Evolutionary conservation across 73 alveolate genomes (phyloP).

Genomic region (Stentor coeruleus): DNA sequence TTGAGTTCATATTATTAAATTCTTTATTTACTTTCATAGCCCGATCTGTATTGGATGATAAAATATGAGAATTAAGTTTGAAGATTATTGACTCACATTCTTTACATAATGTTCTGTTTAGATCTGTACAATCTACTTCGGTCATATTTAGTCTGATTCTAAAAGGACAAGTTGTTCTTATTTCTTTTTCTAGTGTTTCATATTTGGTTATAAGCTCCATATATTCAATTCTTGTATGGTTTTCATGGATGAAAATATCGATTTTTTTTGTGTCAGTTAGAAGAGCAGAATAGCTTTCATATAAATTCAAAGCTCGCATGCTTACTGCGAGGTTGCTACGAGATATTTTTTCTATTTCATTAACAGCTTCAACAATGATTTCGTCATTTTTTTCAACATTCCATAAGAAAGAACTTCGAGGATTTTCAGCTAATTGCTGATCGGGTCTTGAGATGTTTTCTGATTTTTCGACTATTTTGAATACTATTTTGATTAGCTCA

Average conservation of each 20-base stretch:
- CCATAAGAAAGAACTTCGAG: slow-evolving; percentile 74
- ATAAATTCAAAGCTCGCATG: slow-evolving; percentile 55
- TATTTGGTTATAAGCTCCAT: slow-evolving; percentile 51
- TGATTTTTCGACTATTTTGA: slow-evolving; percentile 54
- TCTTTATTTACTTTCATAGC: slow-evolving; percentile 42
- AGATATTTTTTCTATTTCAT: slow-evolving; percentile 63
- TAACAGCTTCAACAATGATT: slow-evolving; percentile 47
- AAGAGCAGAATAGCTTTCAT: slow-evolving; percentile 67
- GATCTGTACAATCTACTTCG: slow-evolving; percentile 75
- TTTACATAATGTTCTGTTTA: slow-evolving; percentile 50
- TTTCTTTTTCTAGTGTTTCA: slow-evolving; percentile 52
- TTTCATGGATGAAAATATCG: slow-evolving; percentile 48
- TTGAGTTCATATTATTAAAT: slow-evolving; percentile 46
- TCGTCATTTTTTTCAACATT: slow-evolving; percentile 79
- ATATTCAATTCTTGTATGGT: slow-evolving; percentile 61
- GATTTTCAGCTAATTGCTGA: slow-evolving; percentile 68
- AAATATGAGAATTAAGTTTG: slow-evolving; percentile 49
- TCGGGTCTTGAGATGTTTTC: slow-evolving; percentile 83
- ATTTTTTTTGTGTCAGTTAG: slow-evolving; percentile 74
- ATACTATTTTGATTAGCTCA: slow-evolving; percentile 60
- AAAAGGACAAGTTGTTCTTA: slow-evolving; percentile 64
- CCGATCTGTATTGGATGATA: slow-evolving; percentile 39
- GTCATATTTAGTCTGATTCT: slow-evolving; percentile 79
- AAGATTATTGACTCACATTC: slow-evolving; percentile 63
- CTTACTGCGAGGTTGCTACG: slow-evolving; percentile 61